Evolutionary conservation across 495 filamentous ascomycete genomes (phyloP).

Genomic region (Umbilicaria muhlenbergii): DNA sequence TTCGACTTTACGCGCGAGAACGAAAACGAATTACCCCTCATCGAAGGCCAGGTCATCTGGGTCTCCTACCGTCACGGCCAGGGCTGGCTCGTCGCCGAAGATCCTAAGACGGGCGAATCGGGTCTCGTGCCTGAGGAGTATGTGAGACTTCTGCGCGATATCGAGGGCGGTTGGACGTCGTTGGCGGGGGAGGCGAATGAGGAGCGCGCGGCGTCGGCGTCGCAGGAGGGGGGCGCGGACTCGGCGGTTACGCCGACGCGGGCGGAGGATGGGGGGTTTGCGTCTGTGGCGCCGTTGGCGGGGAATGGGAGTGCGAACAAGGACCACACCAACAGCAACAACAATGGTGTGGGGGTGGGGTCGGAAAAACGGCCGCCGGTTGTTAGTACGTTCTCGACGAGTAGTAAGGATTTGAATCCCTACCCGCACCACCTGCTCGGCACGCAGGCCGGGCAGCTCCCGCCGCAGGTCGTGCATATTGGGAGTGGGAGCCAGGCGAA

Average conservation of each 20-base stretch:
- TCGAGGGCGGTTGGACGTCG: conserved; percentile 50
- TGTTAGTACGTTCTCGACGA: conserved; percentile 61
- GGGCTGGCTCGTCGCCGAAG: conserved; percentile 93
- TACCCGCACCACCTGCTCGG: conserved; percentile 50
- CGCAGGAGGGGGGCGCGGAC: conserved; percentile 6
- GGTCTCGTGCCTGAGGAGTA: conserved; percentile 95
- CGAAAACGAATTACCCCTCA: conserved; percentile 84
- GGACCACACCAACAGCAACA: conserved; percentile 11
- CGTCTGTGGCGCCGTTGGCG: conserved; percentile 21
- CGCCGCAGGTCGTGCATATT: conserved; percentile 47
- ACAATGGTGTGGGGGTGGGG: conserved; percentile 31
- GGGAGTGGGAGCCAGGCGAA: conserved; percentile 47
- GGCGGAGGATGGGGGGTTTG: conserved; percentile 30
- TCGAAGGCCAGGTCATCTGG: conserved; percentile 91
- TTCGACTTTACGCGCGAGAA: conserved; percentile 93
- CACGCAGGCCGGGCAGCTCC: conserved; percentile 38
- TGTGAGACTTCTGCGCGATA: conserved; percentile 81
- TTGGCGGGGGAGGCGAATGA: conserved; percentile 25
- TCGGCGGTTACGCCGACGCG: conserved; percentile 38
- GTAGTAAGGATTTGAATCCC: conserved; percentile 55
- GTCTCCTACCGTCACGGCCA: conserved; percentile 91
- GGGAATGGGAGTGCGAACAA: conserved; percentile 10
- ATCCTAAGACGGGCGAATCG: conserved; percentile 78
- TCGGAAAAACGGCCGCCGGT: conserved; percentile 43
- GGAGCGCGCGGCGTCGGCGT: conserved; percentile 12